These are phyloP conservation scores for Heliamphora pulchella DNA, from an alignment of 179 eudicot species.

Conservation along the genomic window DNA sequence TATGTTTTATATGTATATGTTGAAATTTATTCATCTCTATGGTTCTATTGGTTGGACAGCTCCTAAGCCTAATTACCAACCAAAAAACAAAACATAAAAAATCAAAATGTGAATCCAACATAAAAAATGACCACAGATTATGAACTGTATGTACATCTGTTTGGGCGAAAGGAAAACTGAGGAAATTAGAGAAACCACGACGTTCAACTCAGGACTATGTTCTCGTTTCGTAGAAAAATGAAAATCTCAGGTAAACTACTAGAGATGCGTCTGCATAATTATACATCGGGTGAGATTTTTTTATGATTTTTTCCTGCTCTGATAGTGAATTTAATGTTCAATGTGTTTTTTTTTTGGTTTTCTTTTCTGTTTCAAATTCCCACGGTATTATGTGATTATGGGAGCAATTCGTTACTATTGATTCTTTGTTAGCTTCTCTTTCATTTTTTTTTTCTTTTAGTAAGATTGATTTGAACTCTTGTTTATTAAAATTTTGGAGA, in stretches of 20 bases:
- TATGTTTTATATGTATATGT: not conserved
- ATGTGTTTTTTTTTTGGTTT: no score
- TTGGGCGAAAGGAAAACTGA: not conserved
- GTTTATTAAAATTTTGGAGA: not conserved
- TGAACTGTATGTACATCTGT: not conserved
- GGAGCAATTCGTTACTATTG: not conserved
- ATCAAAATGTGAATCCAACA: not conserved
- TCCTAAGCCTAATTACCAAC: no score
- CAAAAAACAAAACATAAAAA: no score
- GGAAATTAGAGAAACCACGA: not conserved
- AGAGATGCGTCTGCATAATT: not conserved
- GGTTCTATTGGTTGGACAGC: not conserved
- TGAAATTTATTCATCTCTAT: not conserved
- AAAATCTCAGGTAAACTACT: not conserved
- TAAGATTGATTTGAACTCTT: not conserved
- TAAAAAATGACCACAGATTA: not conserved
- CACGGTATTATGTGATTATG: not conserved
- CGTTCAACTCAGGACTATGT: not conserved
- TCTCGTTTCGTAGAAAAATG: not conserved
- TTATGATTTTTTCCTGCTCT: not conserved
- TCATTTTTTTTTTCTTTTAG: not conserved
- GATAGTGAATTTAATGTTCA: not conserved
- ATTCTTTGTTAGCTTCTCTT: not conserved
- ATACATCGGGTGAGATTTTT: not conserved
- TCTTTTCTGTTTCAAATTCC: not conserved